Evolutionary conservation across 2,329 filamentous ascomycete genomes (phyloP), one percentile per base, ranked within the genome.

Genomic region (Talaromyces atroroseus): DNA sequence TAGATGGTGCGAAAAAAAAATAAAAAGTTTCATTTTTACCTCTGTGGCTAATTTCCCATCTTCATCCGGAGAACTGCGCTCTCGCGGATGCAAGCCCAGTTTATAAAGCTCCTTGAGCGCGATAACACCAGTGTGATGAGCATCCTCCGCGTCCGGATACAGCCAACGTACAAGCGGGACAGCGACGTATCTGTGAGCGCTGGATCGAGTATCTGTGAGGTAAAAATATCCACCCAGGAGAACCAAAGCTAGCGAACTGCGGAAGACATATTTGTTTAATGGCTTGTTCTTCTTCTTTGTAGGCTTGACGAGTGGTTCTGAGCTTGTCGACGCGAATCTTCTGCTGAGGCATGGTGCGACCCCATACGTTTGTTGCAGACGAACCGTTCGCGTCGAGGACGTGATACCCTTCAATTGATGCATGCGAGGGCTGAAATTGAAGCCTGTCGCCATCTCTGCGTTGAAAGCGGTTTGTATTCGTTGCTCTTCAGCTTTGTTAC

Each of bases 61-160:
- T 10, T 74, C 71, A 62, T 84, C 81, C 1, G 73, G 75, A 58
- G 80, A 74, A n/a, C 83, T 82, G 53, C 94, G 85, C 71, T 99
- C 94, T 57, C 92, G 83, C 3, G 90, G 89, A 69, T 96, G 82
- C 32, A 97, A 73, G 34, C 87, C 86, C 54, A 92, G 81, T 47
- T 80, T 78, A 73, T 94, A 88, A 18, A 96, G 80, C 1, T 77
- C 74, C 73, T 89, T 88, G 66, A 99, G 76, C 6, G 84, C 78
- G 38, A 80, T 75, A 2, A 89, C 90, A 51, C 89, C 89, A 21
- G 81, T 78, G 66, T 95, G 87, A 70, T 99, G 94, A n/a, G 92
- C 94, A 40, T 95, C 90, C 72, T 99, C 94, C 12, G 76, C 75
- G 64, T 79, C 76, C 3, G 71, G 71, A 57, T 71, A 77, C 6